These are phyloP conservation scores for Xylaria telfairii DNA, from an alignment of 495 filamentous ascomycete genomes.

Conservation along the genomic window DNA sequence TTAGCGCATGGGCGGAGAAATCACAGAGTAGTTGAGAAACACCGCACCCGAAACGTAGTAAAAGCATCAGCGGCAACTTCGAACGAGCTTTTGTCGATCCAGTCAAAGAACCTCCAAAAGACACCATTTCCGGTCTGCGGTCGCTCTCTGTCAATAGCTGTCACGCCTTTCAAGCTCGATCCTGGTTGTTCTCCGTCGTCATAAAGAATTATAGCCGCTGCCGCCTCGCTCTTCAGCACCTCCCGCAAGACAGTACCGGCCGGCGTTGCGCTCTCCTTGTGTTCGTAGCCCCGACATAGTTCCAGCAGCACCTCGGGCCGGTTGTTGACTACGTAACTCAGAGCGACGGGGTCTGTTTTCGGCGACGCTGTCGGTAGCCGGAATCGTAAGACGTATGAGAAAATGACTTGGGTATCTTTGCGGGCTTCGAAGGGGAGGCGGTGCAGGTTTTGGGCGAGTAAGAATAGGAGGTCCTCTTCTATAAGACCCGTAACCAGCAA, in stretches of 20 bases:
- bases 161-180: constrained; percentile 60
- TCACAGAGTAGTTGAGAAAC: neutral
- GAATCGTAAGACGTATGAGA: constrained; percentile 87
- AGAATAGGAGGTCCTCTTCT: constrained; percentile 84
- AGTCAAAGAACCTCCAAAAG: constrained; percentile 98
- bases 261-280: constrained; percentile 89
- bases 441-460: constrained; percentile 78
- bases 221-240: constrained; percentile 86
- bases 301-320: constrained; percentile 87
- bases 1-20: constrained; percentile 13
- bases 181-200: constrained; percentile 74
- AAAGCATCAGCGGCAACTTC: constrained; percentile 98
- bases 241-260: constrained; percentile 92
- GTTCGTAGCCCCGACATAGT: constrained; percentile 86
- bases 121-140: constrained; percentile 77
- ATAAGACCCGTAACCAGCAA: constrained; percentile 80
- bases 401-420: constrained; percentile 88
- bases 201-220: constrained; percentile 88
- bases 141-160: constrained; percentile 68
- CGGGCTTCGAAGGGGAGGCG: constrained; percentile 90
- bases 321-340: constrained; percentile 83
- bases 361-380: constrained; percentile 63
- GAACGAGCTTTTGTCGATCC: constrained; percentile 93
- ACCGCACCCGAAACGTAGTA: constrained; percentile 86
- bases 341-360: constrained; percentile 74